Percentiles rank a stretch among this genome's conserved stretches.
These are phyloP conservation scores for Apiospora marii DNA, from an alignment of 2,329 filamentous ascomycete genomes.

Conservation along the genomic window DNA sequence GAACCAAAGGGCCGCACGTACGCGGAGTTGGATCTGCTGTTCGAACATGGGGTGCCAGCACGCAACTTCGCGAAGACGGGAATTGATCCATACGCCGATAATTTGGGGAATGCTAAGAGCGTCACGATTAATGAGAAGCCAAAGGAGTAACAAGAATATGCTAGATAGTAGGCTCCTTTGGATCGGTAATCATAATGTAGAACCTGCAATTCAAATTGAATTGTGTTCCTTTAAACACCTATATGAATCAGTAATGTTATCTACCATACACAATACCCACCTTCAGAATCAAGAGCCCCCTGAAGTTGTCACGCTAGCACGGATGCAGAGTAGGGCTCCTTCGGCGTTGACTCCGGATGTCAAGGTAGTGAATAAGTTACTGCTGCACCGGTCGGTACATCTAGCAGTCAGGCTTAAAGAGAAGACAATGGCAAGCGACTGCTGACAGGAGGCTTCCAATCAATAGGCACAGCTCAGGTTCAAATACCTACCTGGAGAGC, in stretches of 20 bases:
- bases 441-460: not conserved
- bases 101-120: not conserved
- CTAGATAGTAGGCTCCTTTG: not conserved
- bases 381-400: too few relatives aligned
- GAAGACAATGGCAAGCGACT: not conserved
- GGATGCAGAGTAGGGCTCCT: not conserved
- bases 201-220: not conserved
- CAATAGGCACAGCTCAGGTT: too few relatives aligned
- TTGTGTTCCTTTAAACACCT: not conserved
- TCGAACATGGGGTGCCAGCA: slow-evolving; percentile 48
- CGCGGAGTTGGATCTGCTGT: slow-evolving; percentile 53
- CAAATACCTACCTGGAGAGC: not conserved
- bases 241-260: not conserved
- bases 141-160: not conserved
- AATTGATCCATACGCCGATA: slow-evolving; percentile 46
- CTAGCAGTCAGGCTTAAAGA: too few relatives aligned
- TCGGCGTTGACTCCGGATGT: not conserved
- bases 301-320: too few relatives aligned
- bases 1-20: slow-evolving; percentile 60
- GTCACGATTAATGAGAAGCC: not conserved
- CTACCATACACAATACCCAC: not conserved
- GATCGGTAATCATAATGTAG: not conserved
- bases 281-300: not conserved
- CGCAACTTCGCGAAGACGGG: slow-evolving; percentile 50
- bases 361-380: too few relatives aligned